Evolutionary conservation across 1,139 yeast genomes (phyloP).

Genomic region (Suhomyces bribrorum): DNA sequence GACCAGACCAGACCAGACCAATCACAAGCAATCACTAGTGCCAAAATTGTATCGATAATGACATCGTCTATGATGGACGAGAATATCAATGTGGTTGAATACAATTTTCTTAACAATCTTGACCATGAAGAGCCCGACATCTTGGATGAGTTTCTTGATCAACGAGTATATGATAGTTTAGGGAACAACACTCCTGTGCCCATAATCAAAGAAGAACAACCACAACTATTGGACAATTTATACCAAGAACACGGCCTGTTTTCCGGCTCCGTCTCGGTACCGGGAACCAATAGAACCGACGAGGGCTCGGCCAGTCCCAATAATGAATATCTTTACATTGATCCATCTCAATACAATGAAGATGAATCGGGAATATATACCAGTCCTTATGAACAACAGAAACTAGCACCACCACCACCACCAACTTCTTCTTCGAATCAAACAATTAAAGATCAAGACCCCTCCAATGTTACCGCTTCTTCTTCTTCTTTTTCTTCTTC

Average conservation of each 20-base stretch:
- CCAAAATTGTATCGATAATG: conserved; percentile 9
- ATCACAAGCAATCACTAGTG: not conserved
- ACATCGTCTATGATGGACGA: conserved; percentile 19
- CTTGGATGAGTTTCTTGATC: conserved; percentile 59
- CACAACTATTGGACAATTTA: conserved; percentile 11
- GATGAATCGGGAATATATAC: conserved; percentile 16
- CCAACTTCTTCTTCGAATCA: too few species aligned
- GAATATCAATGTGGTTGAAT: conserved; percentile 17
- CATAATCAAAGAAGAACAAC: conserved; percentile 14
- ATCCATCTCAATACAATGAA: conserved; percentile 18
- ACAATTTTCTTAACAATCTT: conserved; percentile 16
- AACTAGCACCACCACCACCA: not conserved
- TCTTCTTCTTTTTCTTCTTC: conserved; percentile 2
- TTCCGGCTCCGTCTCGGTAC: not conserved
- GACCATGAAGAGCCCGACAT: conserved; percentile 41
- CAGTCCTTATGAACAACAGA: conserved; percentile 17
- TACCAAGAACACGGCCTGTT: not conserved
- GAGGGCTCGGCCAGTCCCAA: conserved; percentile 14
- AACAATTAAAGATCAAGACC: too few species aligned
- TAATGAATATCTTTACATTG: conserved; percentile 27
- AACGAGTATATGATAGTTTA: conserved; percentile 50
- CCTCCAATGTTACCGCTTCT: not conserved
- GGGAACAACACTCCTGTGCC: conserved; percentile 28
- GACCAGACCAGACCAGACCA: not conserved
- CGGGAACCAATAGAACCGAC: not conserved